phyloP scores from a whole-genome alignment of 768 basidiomycete genomes.

The Psilocybe tampanensis region DNA sequence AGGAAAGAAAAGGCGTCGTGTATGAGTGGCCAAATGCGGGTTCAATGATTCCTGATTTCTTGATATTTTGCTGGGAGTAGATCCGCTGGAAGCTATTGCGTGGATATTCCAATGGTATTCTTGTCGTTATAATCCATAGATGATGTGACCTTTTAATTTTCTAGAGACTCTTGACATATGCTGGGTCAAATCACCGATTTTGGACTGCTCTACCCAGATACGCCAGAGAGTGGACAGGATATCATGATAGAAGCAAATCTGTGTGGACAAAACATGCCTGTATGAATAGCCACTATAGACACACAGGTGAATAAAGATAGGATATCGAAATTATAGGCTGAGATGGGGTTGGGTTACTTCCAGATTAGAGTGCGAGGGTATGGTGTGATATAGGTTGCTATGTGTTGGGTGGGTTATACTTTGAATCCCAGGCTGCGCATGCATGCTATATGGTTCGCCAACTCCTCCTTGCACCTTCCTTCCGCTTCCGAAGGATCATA shows the following conservation, averaged over 20 bases:
- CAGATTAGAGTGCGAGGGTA: background rate
- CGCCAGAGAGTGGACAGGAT: too few relatives aligned
- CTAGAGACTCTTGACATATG: too few relatives aligned
- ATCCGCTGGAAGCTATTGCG: too few relatives aligned
- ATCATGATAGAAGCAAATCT: background rate
- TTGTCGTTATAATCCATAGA: too few relatives aligned
- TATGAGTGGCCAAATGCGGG: too few relatives aligned
- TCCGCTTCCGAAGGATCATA: conserved; percentile 64
- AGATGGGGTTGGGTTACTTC: conserved; percentile 13
- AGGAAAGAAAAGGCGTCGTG: too few relatives aligned
- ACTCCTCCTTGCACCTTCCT: conserved; percentile 79
- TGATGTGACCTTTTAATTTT: too few relatives aligned
- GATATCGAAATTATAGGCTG: background rate
- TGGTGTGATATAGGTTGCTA: background rate
- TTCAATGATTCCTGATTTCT: too few relatives aligned
- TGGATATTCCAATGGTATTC: too few relatives aligned
- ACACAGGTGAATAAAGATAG: conserved; percentile 1
- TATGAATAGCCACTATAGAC: background rate
- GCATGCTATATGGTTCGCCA: conserved; percentile 84
- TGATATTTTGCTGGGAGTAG: too few relatives aligned
- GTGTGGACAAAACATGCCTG: background rate
- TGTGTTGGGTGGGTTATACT: conserved; percentile 37
- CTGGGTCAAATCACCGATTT: too few relatives aligned
- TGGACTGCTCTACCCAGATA: too few relatives aligned
- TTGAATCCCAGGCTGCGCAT: conserved; percentile 94